Evolutionary conservation across 306 rosid species (phyloP).

Genomic region (Boehmeria nivea): DNA sequence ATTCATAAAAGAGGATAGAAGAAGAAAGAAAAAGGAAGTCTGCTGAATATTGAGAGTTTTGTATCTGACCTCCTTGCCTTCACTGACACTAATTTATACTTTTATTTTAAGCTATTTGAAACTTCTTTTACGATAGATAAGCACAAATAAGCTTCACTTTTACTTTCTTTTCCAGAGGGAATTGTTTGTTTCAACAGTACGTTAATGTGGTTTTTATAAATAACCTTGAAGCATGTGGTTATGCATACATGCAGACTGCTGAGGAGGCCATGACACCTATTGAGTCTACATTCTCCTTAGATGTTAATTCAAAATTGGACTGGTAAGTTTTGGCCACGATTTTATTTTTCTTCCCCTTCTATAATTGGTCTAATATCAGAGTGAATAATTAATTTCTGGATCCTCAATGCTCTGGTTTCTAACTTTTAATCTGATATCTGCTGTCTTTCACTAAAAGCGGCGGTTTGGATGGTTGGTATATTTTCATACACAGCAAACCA

Average conservation of each 20-base stretch:
- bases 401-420: neutral
- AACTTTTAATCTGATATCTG: neutral
- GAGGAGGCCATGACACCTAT: slow-evolving; percentile 98
- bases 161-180: neutral
- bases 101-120: neutral
- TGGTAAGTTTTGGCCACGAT: slow-evolving; percentile 46
- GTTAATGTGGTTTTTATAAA: neutral
- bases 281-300: slow-evolving; percentile 90
- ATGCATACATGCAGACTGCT: slow-evolving; percentile 59
- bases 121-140: neutral
- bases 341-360: slow-evolving; percentile 3
- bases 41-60: neutral
- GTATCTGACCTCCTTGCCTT: neutral
- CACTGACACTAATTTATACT: neutral
- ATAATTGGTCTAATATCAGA: neutral
- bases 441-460: neutral
- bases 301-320: slow-evolving; percentile 87
- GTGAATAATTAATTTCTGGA: neutral
- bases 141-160: neutral
- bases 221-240: neutral
- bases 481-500: neutral
- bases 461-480: neutral
- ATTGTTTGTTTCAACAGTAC: neutral
- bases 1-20: too few relatives aligned
- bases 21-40: neutral